These are phyloP conservation scores for Ceratocystis destructans DNA, from an alignment of 2,329 filamentous ascomycete genomes.

Conservation along the genomic window DNA sequence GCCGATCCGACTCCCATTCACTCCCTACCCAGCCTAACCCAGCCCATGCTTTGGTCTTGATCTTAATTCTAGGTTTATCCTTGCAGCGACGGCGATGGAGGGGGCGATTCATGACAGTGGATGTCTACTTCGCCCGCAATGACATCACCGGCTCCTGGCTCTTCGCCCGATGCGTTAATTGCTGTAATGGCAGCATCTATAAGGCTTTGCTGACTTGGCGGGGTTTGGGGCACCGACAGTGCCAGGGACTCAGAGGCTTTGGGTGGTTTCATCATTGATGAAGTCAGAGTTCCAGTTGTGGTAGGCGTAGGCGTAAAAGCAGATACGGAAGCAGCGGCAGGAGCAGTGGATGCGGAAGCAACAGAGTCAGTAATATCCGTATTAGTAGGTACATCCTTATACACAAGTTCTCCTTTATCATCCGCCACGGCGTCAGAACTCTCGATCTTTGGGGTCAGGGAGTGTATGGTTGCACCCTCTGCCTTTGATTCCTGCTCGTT, in stretches of 20 bases:
- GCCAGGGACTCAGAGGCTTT: neutral
- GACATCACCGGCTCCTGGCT: constrained; percentile 17
- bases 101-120: constrained; percentile 7
- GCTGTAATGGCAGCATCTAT: constrained; percentile 16
- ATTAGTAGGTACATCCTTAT: too few species aligned
- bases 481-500: neutral
- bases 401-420: neutral
- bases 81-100: constrained; percentile 3
- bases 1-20: neutral
- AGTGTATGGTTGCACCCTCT: too few species aligned
- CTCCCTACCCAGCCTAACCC: neutral
- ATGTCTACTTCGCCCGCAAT: constrained; percentile 18
- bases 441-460: neutral
- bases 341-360: neutral
- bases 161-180: constrained; percentile 19
- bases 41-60: neutral
- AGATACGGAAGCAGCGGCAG: neutral
- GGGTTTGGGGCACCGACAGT: neutral
- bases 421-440: neutral
- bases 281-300: neutral
- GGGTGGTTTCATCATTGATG: neutral
- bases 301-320: neutral
- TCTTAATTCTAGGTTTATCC: too few species aligned
- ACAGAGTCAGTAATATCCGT: too few species aligned
- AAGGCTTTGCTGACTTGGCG: constrained; percentile 9